Base-by-base conservation (phyloP, 2,329 filamentous ascomycete genomes). In the Aureobasidium lini region DNA sequence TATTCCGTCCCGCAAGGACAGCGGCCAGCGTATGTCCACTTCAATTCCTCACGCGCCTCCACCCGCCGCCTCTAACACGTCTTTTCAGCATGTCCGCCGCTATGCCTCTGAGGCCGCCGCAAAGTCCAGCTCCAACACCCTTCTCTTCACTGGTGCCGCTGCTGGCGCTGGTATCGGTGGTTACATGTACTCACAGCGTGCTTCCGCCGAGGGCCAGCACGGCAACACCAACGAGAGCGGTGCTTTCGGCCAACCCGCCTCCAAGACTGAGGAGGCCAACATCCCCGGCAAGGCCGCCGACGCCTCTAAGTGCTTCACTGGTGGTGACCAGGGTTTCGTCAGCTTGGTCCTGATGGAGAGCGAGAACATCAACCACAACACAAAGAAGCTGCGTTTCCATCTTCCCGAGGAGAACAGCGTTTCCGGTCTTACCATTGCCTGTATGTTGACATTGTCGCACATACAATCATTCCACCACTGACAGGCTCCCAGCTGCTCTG, bases 301-400 rank as follows among this genome's bases (percentile, higher is more conserved):
- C 75, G 71, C 60, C 65, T 72, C 23, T 71, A 72, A 74, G 64
- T 78, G 81, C 60, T 87, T 97, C 73, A 88, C 82, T 36, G 92
- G 93, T 65, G 90, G 90, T 65, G 90, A 95, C 63, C 91, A 96
- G 76, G 92, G 90, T 66, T 97, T 91, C 76, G 74, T 96, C 64
- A 85, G 85, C 63, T 81, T 97, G 66, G 86, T 88, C 77, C 81
- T 97, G 60, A 84, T 90, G 60, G 84, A 87, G 59, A 82, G 91
- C 52, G 88, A 95, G 76, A 76, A 80, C 47, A 76, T 96, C 77
- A 96, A 90, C 80, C 88, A 92, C 81, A 97, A 97, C 81, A 95
- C 91, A 68, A 97, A 97, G 85, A 86, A 84, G 68, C 81, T 97
- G 72, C 86, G 89, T 67, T 97, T 99, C 76, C 85, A 87, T 69